Evolutionary conservation across 176 grass and related monocot species (phyloP), one percentile per base, ranked within the genome.

Genomic region (Chloris gayana): DNA sequence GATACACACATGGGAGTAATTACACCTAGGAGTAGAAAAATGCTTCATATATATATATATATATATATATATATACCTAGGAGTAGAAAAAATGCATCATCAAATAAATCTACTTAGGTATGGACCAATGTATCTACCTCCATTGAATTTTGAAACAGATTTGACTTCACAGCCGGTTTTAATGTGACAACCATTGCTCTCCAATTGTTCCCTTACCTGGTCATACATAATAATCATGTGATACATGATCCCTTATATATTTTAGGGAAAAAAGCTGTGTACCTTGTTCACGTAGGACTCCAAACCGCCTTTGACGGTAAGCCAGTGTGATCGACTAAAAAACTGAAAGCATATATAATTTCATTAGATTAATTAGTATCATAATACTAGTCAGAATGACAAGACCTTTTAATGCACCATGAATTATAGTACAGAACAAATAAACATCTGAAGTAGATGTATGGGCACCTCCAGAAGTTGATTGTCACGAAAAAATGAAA

Each of bases 401-500:
- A 61, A 62, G 35, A 4, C 84, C 74, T 14, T 97, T 70, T 1
- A 51, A 93, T 53, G 77, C 73, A 37, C 70, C 7, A 89, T 0
- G 81, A 87, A 66, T 53, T 25, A 38, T 53, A 38, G 35, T 60
- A n/a, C 11, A 41, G 24, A 45, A 76, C 0, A n/a, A n/a, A n/a
- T n/a, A 64, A 77, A 22, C 18, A 29, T 77, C 26, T 22, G 9
- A 77, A 63, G 2, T 60, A 41, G 10, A 32, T 47, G 29, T 47
- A 15, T 35, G 67, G 22, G 3, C 9, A 89, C 93, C 88, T 97
- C 89, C n/a, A 94, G 87, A 77, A 94, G 87, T 25, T 94, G 92
- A 41, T 97, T 89, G 15, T 97, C 94, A 19, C 89, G 87, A 58
- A 85, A 94, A 32, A 94, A 97, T 6, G 94, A 94, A 54, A 97